Conservation (phyloP, 768 basidiomycete genomes). For the Termitomyces sp. region DNA sequence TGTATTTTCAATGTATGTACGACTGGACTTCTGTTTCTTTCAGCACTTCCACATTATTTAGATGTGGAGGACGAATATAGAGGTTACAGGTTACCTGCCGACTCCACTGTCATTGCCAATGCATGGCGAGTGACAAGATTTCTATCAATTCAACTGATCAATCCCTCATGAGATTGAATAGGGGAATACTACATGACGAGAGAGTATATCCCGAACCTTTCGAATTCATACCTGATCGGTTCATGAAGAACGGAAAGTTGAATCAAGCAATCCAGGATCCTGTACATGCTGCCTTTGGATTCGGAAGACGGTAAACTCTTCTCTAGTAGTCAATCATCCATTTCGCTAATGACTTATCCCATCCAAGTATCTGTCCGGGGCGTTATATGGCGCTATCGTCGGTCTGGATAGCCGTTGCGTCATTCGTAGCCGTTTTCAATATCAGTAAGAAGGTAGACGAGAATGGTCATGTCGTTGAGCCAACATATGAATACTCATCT, state of each 20-base stretch:
- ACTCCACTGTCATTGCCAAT: slow-evolving; percentile 25
- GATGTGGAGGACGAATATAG: slow-evolving; percentile 29
- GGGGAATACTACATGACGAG: slow-evolving; percentile 32
- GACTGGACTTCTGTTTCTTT: background rate
- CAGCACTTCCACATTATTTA: slow-evolving; percentile 27
- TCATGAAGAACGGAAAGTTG: slow-evolving; percentile 22
- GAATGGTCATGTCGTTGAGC: slow-evolving; percentile 14
- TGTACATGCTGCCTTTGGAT: slow-evolving; percentile 15
- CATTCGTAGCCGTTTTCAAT: slow-evolving; percentile 26
- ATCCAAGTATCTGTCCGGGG: slow-evolving; percentile 26
- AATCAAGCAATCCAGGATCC: slow-evolving; percentile 13
- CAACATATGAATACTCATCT: slow-evolving; percentile 7
- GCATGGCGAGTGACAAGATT: slow-evolving; percentile 19
- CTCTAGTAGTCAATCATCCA: background rate
- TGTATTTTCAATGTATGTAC: background rate
- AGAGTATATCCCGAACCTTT: slow-evolving; percentile 27
- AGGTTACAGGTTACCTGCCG: slow-evolving; percentile 31
- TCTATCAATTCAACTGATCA: background rate
- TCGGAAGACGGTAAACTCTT: slow-evolving; percentile 13
- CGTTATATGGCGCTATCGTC: slow-evolving; percentile 26
- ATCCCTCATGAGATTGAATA: too few relatives aligned
- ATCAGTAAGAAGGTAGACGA: slow-evolving; percentile 17
- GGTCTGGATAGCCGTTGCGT: slow-evolving; percentile 27
- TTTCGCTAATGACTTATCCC: background rate
- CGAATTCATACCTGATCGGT: slow-evolving; percentile 32